Evolutionary conservation across 495 filamentous ascomycete genomes (phyloP).

Genomic region (Umbilicaria muhlenbergii): DNA sequence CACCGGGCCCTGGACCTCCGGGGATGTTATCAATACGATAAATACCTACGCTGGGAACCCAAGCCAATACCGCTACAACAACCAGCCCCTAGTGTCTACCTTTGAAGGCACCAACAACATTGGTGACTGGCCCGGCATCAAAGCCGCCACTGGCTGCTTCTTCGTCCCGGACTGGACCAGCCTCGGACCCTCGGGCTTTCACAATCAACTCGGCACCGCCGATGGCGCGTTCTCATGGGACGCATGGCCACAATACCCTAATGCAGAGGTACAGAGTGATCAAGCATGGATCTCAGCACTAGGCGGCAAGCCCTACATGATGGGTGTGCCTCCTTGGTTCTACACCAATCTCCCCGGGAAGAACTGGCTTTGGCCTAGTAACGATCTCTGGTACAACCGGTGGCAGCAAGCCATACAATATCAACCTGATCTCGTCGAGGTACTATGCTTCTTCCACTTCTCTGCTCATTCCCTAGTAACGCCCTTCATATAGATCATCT

Average conservation of each 20-base stretch:
- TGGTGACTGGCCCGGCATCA: slow-evolving; percentile 42
- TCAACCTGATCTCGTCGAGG: slow-evolving; percentile 48
- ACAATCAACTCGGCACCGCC: slow-evolving; percentile 27
- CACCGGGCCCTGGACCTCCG: slow-evolving; percentile 35
- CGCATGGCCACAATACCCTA: slow-evolving; percentile 48
- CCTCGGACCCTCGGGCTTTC: slow-evolving; percentile 34
- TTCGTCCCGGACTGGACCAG: slow-evolving; percentile 52
- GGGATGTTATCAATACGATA: slow-evolving; percentile 40
- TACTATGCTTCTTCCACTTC: slow-evolving; percentile 13
- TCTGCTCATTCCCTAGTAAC: slow-evolving; percentile 1
- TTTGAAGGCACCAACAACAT: slow-evolving; percentile 48
- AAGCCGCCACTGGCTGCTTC: slow-evolving; percentile 30
- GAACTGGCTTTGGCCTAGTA: slow-evolving; percentile 59
- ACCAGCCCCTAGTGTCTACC: slow-evolving; percentile 50
- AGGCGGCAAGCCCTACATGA: slow-evolving; percentile 55
- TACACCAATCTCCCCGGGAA: slow-evolving; percentile 56
- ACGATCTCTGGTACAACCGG: slow-evolving; percentile 57
- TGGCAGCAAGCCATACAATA: slow-evolving; percentile 54
- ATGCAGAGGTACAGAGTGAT: slow-evolving; percentile 41
- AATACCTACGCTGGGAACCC: slow-evolving; percentile 33
- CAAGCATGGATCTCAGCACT: slow-evolving; percentile 32
- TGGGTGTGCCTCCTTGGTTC: slow-evolving; percentile 66
- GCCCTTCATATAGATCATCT: slow-evolving; percentile 20
- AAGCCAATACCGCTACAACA: slow-evolving; percentile 40
- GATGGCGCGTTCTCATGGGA: slow-evolving; percentile 58